phyloP scores from a whole-genome alignment of 371 early-diverging fungal genomes.

The Zopfochytrium polystomum region DNA sequence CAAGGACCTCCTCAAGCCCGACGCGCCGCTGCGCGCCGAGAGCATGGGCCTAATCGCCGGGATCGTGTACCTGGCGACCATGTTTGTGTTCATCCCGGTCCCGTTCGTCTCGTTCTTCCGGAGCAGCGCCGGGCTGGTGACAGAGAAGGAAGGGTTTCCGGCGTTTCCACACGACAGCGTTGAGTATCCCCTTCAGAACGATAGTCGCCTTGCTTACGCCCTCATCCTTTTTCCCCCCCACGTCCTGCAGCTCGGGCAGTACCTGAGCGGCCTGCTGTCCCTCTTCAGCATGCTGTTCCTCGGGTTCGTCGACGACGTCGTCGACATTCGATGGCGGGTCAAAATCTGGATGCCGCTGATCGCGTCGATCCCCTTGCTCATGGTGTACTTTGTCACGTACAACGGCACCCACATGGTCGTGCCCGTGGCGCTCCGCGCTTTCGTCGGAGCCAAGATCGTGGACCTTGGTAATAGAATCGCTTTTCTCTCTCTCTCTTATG shows the following conservation, averaged over 20 bases:
- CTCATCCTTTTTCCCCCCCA: background rate
- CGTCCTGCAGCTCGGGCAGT: conserved; percentile 68
- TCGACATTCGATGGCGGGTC: conserved; percentile 93
- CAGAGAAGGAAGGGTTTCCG: conserved; percentile 32
- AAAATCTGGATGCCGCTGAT: conserved; percentile 93
- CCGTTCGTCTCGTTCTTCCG: conserved; percentile 71
- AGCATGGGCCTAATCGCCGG: conserved; percentile 75
- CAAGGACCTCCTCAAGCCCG: conserved; percentile 73
- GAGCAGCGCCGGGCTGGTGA: conserved; percentile 35
- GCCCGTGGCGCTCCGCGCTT: conserved; percentile 73
- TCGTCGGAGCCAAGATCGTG: conserved; percentile 61
- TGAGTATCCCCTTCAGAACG: conserved; percentile 4
- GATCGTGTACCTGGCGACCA: conserved; percentile 74
- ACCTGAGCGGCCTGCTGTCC: conserved; percentile 81
- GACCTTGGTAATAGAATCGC: conserved; percentile 66
- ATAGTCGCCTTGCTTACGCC: background rate
- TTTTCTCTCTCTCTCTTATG: conserved; percentile 1
- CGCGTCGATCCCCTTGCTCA: conserved; percentile 88
- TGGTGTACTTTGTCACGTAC: conserved; percentile 87
- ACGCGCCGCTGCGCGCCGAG: conserved; percentile 68
- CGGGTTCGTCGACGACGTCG: conserved; percentile 97
- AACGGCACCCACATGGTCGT: conserved; percentile 85
- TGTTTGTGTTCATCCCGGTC: conserved; percentile 89
- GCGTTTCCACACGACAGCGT: conserved; percentile 73
- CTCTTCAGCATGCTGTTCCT: conserved; percentile 92